Evolutionary conservation across 352 stramenopile species (phyloP), one percentile per base, ranked within the genome.

Genomic region (Phytophthora capsici): DNA sequence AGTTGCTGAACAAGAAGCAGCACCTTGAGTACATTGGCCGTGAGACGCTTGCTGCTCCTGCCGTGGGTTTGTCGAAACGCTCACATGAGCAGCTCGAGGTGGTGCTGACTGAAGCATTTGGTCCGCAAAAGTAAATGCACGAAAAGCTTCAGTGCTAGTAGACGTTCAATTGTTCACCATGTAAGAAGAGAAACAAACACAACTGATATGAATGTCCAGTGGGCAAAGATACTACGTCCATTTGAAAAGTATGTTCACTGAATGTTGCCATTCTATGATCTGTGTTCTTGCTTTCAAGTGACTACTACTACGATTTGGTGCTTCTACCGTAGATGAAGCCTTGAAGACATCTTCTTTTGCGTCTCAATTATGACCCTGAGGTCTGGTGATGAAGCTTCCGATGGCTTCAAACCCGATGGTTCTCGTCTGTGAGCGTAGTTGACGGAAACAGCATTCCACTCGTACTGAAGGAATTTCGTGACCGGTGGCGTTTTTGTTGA

Each of bases 1-100:
- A 94, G 47, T 57, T 92, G 22, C 59, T 90, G 19, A 53, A 49
- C 45, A 88, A 88, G 62, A 85, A 88, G 50, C 64, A 71, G 23
- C 54, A 71, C 4, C 67, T 93, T 26, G 75, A 91, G 60, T 92
- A 77, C 63, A 90, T 93, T 40, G 84, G 86, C 8, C 86, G 86
- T 13, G 81, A 90, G 45, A 88, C 67, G n/a, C 73, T 93, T 28
- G 79, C 86, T 2, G 82, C 86, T 12, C 88, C 75, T 22, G 86
- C 86, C 16, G 84, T 93, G 6, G 86, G 86, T 3, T 63, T 93
- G 44, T 87, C 79, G 13, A 94, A 93, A 60, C 75, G 71, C 60
- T 90, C 88, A 52, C 68, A 80, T 6, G 64, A 88, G 63, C 81
- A 94, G 49, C 62, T 78, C 22, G 69, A 90, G 46, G 75, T 84